phyloP scores from a whole-genome alignment of 2,329 filamentous ascomycete species.

The Chaetothyriales sp. region DNA sequence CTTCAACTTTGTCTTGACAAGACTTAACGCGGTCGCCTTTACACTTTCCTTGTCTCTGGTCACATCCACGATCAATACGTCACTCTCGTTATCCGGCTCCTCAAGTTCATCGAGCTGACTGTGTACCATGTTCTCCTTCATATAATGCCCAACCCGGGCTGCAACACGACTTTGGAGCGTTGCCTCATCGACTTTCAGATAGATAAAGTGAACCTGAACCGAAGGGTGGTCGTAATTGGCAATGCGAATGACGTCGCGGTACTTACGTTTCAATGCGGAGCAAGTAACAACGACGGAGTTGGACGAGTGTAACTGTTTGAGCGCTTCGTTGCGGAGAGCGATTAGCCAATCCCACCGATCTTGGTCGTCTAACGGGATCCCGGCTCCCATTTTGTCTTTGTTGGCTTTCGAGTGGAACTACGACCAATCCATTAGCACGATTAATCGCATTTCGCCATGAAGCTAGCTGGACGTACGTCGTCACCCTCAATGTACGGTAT shows the following conservation, averaged over 20 bases:
- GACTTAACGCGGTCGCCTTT: slow-evolving; percentile 44
- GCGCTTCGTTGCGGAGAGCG: slow-evolving; percentile 51
- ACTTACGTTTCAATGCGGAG: slow-evolving; percentile 91
- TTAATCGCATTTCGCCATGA: not conserved
- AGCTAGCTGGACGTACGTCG: slow-evolving; percentile 42
- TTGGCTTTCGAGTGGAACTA: slow-evolving; percentile 48
- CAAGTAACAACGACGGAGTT: slow-evolving; percentile 78
- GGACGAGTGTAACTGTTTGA: slow-evolving; percentile 35
- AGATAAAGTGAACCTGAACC: slow-evolving; percentile 82
- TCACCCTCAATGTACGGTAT: slow-evolving; percentile 67
- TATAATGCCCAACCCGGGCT: slow-evolving; percentile 71
- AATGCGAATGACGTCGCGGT: slow-evolving; percentile 79
- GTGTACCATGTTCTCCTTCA: slow-evolving; percentile 90
- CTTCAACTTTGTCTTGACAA: slow-evolving; percentile 43
- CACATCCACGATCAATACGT: slow-evolving; percentile 58
- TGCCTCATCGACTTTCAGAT: slow-evolving; percentile 64
- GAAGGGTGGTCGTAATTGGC: slow-evolving; percentile 61
- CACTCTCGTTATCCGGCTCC: slow-evolving; percentile 53
- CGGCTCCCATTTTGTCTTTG: slow-evolving; percentile 79
- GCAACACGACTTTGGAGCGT: slow-evolving; percentile 63
- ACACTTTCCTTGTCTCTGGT: slow-evolving; percentile 43
- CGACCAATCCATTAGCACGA: not conserved
- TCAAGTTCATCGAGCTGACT: slow-evolving; percentile 87
- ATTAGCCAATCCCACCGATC: slow-evolving; percentile 98
- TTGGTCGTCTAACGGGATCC: slow-evolving; percentile 73